Percentiles rank a stretch among this genome's conserved stretches.
These are phyloP conservation scores for Cutaneotrichosporon cavernicola DNA, from an alignment of 1,284 basidiomycete genomes.

Conservation along the genomic window DNA sequence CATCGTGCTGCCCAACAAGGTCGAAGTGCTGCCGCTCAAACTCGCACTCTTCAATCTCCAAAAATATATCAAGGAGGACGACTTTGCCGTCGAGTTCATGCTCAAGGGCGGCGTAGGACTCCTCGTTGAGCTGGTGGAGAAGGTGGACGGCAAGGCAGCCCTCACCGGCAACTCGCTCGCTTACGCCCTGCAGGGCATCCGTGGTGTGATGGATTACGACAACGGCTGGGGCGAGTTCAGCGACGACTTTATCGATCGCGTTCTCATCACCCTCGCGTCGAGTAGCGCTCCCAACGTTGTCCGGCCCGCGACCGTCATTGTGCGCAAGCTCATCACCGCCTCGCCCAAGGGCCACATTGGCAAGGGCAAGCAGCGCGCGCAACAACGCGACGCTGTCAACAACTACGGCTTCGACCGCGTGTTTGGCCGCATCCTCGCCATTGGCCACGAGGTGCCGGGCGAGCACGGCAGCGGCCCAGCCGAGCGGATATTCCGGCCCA, in stretches of 20 bases:
- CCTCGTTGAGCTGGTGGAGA: constrained; percentile 70
- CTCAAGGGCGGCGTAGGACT: constrained; percentile 71
- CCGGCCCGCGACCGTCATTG: constrained; percentile 75
- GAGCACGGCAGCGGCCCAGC: constrained; percentile 54
- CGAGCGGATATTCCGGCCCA: constrained; percentile 49
- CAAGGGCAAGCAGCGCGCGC: constrained; percentile 29
- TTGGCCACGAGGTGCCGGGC: constrained; percentile 58
- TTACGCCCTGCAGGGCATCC: constrained; percentile 47
- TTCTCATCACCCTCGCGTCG: constrained; percentile 78
- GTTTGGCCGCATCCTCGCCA: constrained; percentile 73
- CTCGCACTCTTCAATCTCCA: constrained; percentile 66
- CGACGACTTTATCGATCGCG: constrained; percentile 41
- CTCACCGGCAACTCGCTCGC: constrained; percentile 76
- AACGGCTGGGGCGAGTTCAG: constrained; percentile 42
- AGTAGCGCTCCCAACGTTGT: constrained; percentile 82
- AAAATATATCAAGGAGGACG: constrained; percentile 83
- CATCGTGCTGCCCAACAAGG: constrained; percentile 21
- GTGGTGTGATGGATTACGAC: constrained; percentile 46
- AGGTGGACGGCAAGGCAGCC: constrained; percentile 53
- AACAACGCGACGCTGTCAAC: constrained; percentile 29
- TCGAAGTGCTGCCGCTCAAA: constrained; percentile 48
- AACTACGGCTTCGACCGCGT: constrained; percentile 80
- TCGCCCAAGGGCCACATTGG: constrained; percentile 24
- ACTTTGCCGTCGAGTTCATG: constrained; percentile 78
- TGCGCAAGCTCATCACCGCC: constrained; percentile 47